Conservation (phyloP, 345 rosid genomes). For the Eucalyptus microcorys region DNA sequence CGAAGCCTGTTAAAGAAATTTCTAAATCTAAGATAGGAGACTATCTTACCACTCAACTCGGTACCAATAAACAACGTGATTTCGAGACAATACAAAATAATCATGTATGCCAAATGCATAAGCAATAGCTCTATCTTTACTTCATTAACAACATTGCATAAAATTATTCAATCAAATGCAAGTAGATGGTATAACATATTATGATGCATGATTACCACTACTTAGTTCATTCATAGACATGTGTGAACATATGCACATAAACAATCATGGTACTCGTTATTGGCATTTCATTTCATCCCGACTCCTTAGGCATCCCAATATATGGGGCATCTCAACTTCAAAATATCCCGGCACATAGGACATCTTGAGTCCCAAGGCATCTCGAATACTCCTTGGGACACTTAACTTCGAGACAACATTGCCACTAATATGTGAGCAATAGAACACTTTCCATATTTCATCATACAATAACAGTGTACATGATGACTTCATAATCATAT, state of each 20-base stretch:
- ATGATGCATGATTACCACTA: neutral
- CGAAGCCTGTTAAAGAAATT: too few relatives aligned
- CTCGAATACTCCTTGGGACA: neutral
- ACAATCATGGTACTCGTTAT: too few relatives aligned
- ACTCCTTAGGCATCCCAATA: neutral
- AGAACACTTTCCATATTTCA: neutral
- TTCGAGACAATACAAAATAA: neutral
- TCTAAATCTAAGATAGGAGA: neutral
- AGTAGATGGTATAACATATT: neutral
- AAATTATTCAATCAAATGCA: neutral
- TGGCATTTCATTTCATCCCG: neutral
- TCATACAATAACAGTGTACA: neutral
- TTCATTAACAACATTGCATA: neutral
- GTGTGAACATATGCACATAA: neutral
- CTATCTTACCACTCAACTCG: neutral
- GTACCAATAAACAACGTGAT: neutral
- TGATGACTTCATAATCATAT: neutral
- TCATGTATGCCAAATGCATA: neutral
- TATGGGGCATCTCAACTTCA: fast-evolving
- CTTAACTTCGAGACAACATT: neutral
- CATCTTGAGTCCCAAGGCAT: neutral
- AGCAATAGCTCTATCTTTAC: neutral
- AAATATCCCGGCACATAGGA: neutral
- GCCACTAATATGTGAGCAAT: neutral
- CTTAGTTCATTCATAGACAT: neutral